Conservation (phyloP, 2,329 filamentous ascomycete genomes). For the Cytospora piceicola region DNA sequence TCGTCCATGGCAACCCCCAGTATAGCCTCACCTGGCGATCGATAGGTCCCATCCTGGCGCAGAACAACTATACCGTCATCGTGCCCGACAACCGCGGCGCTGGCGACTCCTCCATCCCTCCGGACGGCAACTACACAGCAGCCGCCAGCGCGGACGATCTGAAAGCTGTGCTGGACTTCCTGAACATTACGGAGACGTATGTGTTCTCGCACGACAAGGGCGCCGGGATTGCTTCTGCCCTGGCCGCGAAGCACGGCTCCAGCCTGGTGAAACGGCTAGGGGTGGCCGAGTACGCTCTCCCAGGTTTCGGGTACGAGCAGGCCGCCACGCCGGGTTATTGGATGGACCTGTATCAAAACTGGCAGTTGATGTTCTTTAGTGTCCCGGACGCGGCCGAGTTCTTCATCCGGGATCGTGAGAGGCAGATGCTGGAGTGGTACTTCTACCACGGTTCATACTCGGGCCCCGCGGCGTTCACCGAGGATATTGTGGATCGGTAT, state of each 20-base stretch:
- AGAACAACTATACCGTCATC: slow-evolving; percentile 49
- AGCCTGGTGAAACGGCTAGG: slow-evolving; percentile 41
- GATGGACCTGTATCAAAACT: slow-evolving; percentile 47
- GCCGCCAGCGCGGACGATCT: slow-evolving; percentile 45
- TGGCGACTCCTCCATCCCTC: slow-evolving; percentile 46
- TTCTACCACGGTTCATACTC: slow-evolving; percentile 51
- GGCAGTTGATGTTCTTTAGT: slow-evolving; percentile 50
- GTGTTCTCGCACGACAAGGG: slow-evolving; percentile 53
- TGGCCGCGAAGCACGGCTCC: slow-evolving; percentile 43
- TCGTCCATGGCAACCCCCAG: slow-evolving; percentile 48
- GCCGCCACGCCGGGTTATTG: slow-evolving; percentile 38
- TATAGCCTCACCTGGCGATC: slow-evolving; percentile 45
- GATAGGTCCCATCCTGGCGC: slow-evolving; percentile 46
- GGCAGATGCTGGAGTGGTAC: slow-evolving; percentile 50
- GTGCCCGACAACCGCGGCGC: slow-evolving; percentile 47
- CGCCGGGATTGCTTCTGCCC: slow-evolving; percentile 45
- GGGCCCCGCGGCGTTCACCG: slow-evolving; percentile 42
- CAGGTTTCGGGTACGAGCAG: slow-evolving; percentile 44
- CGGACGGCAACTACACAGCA: slow-evolving; percentile 46
- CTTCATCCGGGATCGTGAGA: slow-evolving; percentile 48
- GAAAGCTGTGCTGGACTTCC: slow-evolving; percentile 46
- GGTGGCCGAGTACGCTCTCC: slow-evolving; percentile 46
- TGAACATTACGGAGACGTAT: slow-evolving; percentile 47
- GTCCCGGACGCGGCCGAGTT: slow-evolving; percentile 52
- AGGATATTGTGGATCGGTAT: slow-evolving; percentile 46